phyloP scores from a whole-genome alignment of 257 asterid species.

The Solanum bulbocastanum region DNA sequence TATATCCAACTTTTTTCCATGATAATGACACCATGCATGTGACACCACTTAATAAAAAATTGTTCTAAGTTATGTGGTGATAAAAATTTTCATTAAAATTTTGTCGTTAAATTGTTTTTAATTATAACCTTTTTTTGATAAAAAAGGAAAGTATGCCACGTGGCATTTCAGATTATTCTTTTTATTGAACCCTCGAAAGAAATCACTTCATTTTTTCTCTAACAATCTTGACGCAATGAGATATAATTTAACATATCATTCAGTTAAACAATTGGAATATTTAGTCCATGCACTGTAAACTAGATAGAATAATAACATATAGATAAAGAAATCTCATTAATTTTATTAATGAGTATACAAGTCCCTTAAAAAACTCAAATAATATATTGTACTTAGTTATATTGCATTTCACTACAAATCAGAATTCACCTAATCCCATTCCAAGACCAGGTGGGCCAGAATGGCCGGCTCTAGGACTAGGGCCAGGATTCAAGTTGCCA shows the following conservation, averaged over 20 bases:
- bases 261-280: neutral
- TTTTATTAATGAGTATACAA: neutral
- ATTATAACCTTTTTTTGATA: no score
- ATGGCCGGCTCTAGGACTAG: no score
- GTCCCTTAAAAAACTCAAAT: neutral
- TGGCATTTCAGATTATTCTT: neutral
- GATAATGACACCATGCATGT: no score
- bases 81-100: neutral
- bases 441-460: no score
- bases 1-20: no score
- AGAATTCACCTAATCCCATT: no score
- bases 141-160: no score
- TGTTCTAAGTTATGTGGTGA: neutral
- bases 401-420: neutral
- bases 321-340: neutral
- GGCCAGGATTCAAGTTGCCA: no score
- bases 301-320: neutral
- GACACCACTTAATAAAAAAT: no score
- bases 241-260: neutral
- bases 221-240: neutral
- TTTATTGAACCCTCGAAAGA: no score
- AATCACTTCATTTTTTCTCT: neutral
- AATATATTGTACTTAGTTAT: neutral
- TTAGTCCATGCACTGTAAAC: neutral
- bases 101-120: neutral